Conservation (phyloP, 2,329 filamentous ascomycete genomes). For the Trematosphaeria pertusa region DNA sequence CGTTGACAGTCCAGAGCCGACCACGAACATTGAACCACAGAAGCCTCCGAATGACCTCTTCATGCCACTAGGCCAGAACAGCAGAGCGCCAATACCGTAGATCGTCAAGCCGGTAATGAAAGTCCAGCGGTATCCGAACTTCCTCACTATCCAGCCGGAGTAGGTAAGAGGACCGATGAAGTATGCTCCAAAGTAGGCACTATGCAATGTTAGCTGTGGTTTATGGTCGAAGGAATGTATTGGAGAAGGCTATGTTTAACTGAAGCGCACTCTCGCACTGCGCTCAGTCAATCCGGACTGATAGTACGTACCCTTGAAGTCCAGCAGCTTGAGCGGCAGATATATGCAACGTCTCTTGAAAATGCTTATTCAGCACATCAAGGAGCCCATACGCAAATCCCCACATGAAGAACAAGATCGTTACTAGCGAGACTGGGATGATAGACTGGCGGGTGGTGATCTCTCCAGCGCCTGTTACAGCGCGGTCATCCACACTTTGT, state of each 20-base stretch:
- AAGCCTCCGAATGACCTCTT: constrained; percentile 63
- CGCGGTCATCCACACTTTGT: constrained; percentile 28
- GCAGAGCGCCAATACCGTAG: constrained; percentile 73
- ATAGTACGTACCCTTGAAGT: constrained; percentile 36
- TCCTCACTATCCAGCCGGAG: constrained; percentile 68
- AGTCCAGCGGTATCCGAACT: constrained; percentile 79
- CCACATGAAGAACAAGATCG: constrained; percentile 83
- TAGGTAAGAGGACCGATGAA: constrained; percentile 60
- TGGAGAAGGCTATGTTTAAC: neutral
- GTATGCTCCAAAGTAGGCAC: constrained; percentile 51
- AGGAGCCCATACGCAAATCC: constrained; percentile 77
- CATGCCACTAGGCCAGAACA: constrained; percentile 62
- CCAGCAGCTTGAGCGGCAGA: constrained; percentile 52
- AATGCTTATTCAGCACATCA: constrained; percentile 48
- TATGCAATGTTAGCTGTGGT: constrained; percentile 28
- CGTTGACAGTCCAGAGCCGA: constrained; percentile 56
- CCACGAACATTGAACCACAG: constrained; percentile 62
- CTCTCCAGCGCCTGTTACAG: constrained; percentile 29
- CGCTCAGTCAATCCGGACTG: too few species aligned
- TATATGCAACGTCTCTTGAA: constrained; percentile 40
- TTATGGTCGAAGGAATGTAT: neutral
- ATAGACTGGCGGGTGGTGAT: constrained; percentile 67
- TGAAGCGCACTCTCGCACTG: too few species aligned
- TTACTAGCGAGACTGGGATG: constrained; percentile 74
- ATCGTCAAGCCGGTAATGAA: constrained; percentile 77